Conservation (phyloP, 305 asterid species). For the Euphrasia arctica region DNA sequence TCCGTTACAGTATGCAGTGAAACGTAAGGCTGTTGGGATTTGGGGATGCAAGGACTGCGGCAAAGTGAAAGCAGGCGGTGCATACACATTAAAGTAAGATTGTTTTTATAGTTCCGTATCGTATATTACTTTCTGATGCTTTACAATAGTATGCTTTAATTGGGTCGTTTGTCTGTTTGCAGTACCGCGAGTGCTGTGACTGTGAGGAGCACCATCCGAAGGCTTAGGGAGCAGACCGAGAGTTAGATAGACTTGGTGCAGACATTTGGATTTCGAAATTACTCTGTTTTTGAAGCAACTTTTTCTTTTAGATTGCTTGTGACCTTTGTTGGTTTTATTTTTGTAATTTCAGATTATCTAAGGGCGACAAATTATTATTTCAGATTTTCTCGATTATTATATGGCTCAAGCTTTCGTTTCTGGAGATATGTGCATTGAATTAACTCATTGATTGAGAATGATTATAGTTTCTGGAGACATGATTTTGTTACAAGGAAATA, state of each 20-base stretch:
- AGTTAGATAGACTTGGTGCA: conserved; percentile 24
- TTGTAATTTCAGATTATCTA: not conserved
- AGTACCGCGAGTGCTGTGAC: conserved; percentile 94
- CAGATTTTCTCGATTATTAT: not conserved
- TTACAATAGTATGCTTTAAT: not conserved
- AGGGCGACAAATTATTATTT: not conserved
- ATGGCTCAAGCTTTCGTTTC: no score
- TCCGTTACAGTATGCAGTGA: conserved; percentile 61
- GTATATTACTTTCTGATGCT: not conserved
- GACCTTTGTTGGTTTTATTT: not conserved
- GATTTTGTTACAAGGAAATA: no score
- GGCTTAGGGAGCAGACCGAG: conserved; percentile 91
- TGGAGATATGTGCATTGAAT: no score
- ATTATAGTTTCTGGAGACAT: no score
- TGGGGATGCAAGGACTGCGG: conserved; percentile 96
- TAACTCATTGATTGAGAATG: no score
- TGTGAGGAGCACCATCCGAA: conserved; percentile 82
- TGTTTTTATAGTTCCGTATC: not conserved
- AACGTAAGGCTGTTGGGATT: conserved; percentile 83
- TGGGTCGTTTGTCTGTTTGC: conserved; percentile 15
- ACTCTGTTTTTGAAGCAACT: conserved; percentile 1
- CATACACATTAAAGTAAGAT: conserved; percentile 34
- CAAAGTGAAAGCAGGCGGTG: conserved; percentile 90
- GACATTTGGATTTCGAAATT: conserved; percentile 16
- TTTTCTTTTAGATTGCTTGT: not conserved